These are phyloP conservation scores for Immersiporthe knoxdaviesiana DNA, from an alignment of 2,329 filamentous ascomycete species.

Conservation along the genomic window DNA sequence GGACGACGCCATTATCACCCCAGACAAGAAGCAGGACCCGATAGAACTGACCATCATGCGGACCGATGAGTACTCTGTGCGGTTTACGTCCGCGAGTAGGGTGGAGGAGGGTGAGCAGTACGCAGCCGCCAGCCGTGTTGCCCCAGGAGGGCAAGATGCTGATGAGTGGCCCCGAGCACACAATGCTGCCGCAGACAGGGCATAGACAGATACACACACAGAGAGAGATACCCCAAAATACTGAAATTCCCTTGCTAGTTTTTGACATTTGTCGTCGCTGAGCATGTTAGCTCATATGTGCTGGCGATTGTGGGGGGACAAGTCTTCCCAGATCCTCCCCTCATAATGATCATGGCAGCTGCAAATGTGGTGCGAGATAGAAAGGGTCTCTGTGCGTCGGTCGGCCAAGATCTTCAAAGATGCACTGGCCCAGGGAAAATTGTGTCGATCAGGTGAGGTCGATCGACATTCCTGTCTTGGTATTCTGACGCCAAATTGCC, in stretches of 20 bases:
- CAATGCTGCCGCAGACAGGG: neutral
- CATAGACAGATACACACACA: neutral
- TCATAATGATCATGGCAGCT: neutral
- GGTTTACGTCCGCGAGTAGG: slow-evolving; percentile 1
- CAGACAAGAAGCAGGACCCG: slow-evolving; percentile 1
- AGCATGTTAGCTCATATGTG: neutral
- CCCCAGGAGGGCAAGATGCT: neutral
- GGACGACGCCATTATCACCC: slow-evolving; percentile 1
- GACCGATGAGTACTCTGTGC: slow-evolving; percentile 20
- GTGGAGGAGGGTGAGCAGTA: neutral
- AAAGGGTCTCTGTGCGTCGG: no score
- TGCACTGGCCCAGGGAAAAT: neutral
- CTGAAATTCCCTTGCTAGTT: neutral
- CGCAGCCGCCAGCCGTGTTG: neutral
- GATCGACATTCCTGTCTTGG: neutral
- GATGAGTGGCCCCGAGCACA: neutral
- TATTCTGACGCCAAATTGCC: neutral
- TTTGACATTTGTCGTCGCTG: neutral
- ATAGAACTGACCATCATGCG: slow-evolving; percentile 16
- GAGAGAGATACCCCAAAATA: slow-evolving; percentile 1
- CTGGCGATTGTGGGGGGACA: neutral
- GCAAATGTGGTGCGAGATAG: neutral
- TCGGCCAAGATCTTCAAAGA: no score
- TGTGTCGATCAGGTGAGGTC: neutral
- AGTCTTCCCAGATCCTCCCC: neutral